phyloP scores from a whole-genome alignment of 148 eudicot genomes.

The Spergularia marina region DNA sequence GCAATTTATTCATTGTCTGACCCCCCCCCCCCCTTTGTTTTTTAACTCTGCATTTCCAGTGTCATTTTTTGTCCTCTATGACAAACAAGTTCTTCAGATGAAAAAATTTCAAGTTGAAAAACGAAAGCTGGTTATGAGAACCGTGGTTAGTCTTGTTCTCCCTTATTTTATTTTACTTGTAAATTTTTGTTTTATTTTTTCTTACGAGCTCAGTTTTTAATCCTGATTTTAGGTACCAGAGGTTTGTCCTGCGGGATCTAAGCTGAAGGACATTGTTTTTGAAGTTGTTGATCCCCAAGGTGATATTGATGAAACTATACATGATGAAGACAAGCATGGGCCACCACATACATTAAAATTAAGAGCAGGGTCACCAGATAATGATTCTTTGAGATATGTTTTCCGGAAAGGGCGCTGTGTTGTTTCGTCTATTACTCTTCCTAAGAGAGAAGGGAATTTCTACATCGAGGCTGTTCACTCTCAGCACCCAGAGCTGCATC shows the following conservation, averaged over 20 bases:
- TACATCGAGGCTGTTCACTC: constrained; percentile 50
- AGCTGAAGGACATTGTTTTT: constrained; percentile 44
- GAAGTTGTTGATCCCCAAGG: constrained; percentile 49
- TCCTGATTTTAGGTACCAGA: constrained; percentile 44
- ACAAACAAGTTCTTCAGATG: constrained; percentile 21
- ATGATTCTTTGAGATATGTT: constrained; percentile 37
- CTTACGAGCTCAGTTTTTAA: background rate
- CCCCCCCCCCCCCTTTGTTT: background rate
- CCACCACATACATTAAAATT: constrained; percentile 42
- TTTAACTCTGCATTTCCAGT: constrained; percentile 33
- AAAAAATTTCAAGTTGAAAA: constrained; percentile 41
- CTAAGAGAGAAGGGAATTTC: constrained; percentile 40
- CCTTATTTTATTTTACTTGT: no score
- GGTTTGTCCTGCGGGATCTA: constrained; percentile 43
- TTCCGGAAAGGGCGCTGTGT: constrained; percentile 52
- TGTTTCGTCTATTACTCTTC: constrained; percentile 53
- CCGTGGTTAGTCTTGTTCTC: constrained; percentile 35
- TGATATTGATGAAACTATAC: constrained; percentile 41
- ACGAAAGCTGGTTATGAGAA: constrained; percentile 48
- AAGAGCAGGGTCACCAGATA: constrained; percentile 31
- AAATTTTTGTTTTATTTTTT: background rate
- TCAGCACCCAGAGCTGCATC: constrained; percentile 41
- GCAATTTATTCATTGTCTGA: background rate
- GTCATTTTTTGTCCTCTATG: constrained; percentile 35
- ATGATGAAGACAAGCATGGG: constrained; percentile 42